Evolutionary conservation across 176 grass and related monocot species (phyloP).

Genomic region (Oropetium thomaeum): DNA sequence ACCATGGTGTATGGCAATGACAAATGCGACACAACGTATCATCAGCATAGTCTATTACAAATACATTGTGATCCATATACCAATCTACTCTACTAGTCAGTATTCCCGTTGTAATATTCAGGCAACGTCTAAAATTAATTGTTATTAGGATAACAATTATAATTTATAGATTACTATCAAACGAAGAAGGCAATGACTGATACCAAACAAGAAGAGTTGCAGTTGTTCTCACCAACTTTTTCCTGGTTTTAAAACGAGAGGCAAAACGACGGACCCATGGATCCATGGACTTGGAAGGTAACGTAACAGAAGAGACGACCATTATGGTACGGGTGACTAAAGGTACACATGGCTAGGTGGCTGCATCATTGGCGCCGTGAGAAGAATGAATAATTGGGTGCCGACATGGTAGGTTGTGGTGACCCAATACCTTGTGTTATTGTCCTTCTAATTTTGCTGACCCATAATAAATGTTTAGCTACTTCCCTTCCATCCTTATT

Average conservation of each 20-base stretch:
- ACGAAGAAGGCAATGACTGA: neutral
- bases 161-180: too few relatives aligned
- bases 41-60: neutral
- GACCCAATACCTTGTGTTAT: slow-evolving; percentile 31
- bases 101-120: too few relatives aligned
- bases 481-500: neutral
- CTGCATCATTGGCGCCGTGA: slow-evolving; percentile 20
- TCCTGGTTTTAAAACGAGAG: slow-evolving; percentile 11
- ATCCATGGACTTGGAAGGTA: neutral
- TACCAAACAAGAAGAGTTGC: neutral
- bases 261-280: neutral
- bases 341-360: slow-evolving; percentile 19
- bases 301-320: neutral
- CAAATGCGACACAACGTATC: too few relatives aligned
- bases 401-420: slow-evolving; percentile 45
- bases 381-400: slow-evolving; percentile 41
- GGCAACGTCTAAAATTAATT: too few relatives aligned
- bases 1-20: too few relatives aligned
- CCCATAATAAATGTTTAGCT: slow-evolving; percentile 42
- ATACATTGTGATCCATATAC: neutral
- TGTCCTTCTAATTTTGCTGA: slow-evolving; percentile 43
- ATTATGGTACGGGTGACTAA: slow-evolving; percentile 39
- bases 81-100: too few relatives aligned
- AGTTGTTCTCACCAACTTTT: slow-evolving; percentile 28
- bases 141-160: too few relatives aligned